Conservation (phyloP, 495 filamentous ascomycete genomes). For the Aspergillus sparsus region DNA sequence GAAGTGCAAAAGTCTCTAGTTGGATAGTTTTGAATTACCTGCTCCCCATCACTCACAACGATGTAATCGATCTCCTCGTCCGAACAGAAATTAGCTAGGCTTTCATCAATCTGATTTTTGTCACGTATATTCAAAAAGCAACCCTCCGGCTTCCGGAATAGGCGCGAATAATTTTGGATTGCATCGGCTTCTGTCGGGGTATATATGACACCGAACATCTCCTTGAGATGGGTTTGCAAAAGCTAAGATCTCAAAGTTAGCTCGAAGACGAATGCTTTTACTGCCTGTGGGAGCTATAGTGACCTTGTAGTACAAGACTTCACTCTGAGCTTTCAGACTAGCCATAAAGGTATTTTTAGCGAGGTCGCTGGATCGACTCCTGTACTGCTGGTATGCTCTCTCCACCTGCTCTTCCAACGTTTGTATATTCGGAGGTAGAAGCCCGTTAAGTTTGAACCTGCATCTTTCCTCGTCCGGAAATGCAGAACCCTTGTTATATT, state of each 20-base stretch:
- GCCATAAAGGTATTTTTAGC: slow-evolving; percentile 83
- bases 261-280: background rate
- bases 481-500: slow-evolving; percentile 75
- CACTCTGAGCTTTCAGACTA: slow-evolving; percentile 79
- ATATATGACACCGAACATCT: slow-evolving; percentile 89
- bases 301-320: slow-evolving; percentile 73
- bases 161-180: slow-evolving; percentile 77
- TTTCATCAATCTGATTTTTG: slow-evolving; percentile 58
- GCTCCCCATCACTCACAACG: slow-evolving; percentile 78
- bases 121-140: slow-evolving; percentile 59
- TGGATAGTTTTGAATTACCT: slow-evolving; percentile 34
- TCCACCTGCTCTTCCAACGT: slow-evolving; percentile 78
- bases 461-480: slow-evolving; percentile 68
- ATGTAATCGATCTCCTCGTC: slow-evolving; percentile 84
- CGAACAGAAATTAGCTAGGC: slow-evolving; percentile 65
- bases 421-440: slow-evolving; percentile 72
- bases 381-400: slow-evolving; percentile 81
- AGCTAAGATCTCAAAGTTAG: slow-evolving; percentile 38
- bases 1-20: background rate
- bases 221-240: slow-evolving; percentile 67
- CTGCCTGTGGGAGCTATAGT: background rate
- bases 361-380: slow-evolving; percentile 56
- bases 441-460: slow-evolving; percentile 67
- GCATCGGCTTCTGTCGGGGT: slow-evolving; percentile 93
- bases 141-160: slow-evolving; percentile 77